phyloP scores from a whole-genome alignment of 148 eudicot genomes.

The Fagopyrum homotropicum region DNA sequence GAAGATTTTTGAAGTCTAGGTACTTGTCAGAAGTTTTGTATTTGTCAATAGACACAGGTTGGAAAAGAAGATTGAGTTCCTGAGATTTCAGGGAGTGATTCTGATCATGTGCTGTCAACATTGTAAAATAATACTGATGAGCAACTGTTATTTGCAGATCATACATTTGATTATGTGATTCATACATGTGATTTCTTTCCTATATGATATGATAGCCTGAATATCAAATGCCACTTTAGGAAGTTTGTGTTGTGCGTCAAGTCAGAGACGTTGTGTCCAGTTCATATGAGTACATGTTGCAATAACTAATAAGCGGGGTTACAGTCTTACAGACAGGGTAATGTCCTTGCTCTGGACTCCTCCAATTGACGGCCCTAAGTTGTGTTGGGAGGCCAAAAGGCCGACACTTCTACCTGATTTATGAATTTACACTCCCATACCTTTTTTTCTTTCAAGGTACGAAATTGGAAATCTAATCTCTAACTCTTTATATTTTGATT shows the following conservation, averaged over 20 bases:
- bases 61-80: conserved; percentile 2
- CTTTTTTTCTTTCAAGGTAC: no score
- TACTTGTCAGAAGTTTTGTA: neutral
- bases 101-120: neutral
- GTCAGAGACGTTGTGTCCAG: neutral
- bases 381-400: no score
- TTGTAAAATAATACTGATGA: neutral
- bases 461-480: no score
- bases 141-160: neutral
- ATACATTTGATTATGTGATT: neutral
- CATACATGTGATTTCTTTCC: neutral
- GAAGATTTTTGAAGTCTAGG: conserved; percentile 8
- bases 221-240: neutral
- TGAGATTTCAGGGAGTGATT: neutral
- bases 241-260: neutral
- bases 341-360: no score
- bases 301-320: no score
- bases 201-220: neutral
- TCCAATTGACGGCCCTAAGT: no score
- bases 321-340: no score
- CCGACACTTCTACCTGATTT: no score
- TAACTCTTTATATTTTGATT: no score
- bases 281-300: neutral
- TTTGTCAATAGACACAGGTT: conserved; percentile 1
- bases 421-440: no score